Evolutionary conservation across 1,284 basidiomycete genomes (phyloP).

Genomic region (Tranzscheliella williamsii): DNA sequence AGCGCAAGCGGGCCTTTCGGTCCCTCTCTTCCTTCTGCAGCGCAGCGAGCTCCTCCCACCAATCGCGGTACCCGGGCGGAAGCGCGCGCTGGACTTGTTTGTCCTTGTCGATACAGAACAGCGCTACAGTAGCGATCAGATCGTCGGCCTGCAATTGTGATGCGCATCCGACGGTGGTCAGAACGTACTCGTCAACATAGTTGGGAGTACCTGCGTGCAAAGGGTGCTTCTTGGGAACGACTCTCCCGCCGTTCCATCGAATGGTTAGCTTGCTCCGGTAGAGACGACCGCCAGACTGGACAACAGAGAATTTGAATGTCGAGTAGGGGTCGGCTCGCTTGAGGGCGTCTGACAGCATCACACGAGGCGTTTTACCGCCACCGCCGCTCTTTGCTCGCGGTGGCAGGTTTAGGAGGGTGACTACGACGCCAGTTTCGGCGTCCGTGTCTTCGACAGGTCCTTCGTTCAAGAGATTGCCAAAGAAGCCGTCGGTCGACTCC

Average conservation of each 20-base stretch:
- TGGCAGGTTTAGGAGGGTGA: conserved; percentile 42
- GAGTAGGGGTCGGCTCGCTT: conserved; percentile 72
- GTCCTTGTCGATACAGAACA: conserved; percentile 66
- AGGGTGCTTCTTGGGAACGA: conserved; percentile 57
- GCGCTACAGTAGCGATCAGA: conserved; percentile 82
- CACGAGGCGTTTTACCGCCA: conserved; percentile 49
- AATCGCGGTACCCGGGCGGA: conserved; percentile 79
- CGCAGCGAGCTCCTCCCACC: conserved; percentile 89
- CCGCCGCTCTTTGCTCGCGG: conserved; percentile 42
- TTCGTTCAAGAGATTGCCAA: conserved; percentile 76
- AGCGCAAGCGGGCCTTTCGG: conserved; percentile 67
- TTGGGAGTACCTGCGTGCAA: conserved; percentile 61
- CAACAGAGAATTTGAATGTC: conserved; percentile 68
- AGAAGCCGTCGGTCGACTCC: conserved; percentile 67
- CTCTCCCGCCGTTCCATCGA: conserved; percentile 52
- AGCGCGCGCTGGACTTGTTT: conserved; percentile 64
- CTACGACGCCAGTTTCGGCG: conserved; percentile 19
- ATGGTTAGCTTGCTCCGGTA: conserved; percentile 49
- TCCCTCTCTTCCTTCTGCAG: conserved; percentile 71
- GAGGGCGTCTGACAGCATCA: conserved; percentile 52
- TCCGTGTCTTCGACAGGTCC: conserved; percentile 72
- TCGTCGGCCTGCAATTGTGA: conserved; percentile 82
- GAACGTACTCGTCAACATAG: conserved; percentile 72
- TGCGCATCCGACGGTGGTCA: conserved; percentile 83
- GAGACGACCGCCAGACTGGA: conserved; percentile 37